Base-by-base conservation (phyloP, 139 green algal species). In the Tetradesmus obliquus region DNA sequence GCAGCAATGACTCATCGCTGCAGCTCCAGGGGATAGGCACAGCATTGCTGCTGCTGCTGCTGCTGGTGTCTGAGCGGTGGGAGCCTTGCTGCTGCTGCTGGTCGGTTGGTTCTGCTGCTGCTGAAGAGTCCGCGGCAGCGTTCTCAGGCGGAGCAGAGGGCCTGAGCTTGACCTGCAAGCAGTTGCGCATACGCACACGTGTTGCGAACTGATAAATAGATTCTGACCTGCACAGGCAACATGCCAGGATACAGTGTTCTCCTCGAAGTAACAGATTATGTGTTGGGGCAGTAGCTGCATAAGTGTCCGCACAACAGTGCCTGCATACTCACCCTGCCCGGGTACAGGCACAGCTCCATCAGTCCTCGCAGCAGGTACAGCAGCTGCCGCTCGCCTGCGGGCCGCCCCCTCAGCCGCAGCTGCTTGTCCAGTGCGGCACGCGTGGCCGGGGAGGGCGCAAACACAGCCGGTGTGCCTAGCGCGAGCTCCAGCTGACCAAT, bases 281-380 rank as follows among this genome's bases (percentile, higher is more conserved):
- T 12, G 9, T 57, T 45, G 32, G 32, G 32, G 32, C 32, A 45
- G 32, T 9, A 66, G 57, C 57, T 66, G 7, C 57, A 66, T 66
- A 1, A 45, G 32, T 66, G 57, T 66, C 57, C 57, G 57, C 57
- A 13, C 57, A 66, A 13, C 57, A 24, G 5, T n/a, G 6, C 32
- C 20, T 9, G 55, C 45, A 55, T 54, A 51, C 90, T n/a, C 86
- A 94, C 91, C 79, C 88, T 82, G 1, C 94, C 94, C 13, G 96
- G 96, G 90, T 97, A 98, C 55, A 98, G 94, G 93, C 96, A 98
- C 84, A 96, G 93, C 87, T 98, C 95, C 94, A 97, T 96, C 1
- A 97, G 82, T 0, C 94, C 95, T 2, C 95, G 80, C 82, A 98
- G 93, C 69, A 97, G 90, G 62, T 95, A 96, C 3, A 95, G 89